Percentiles rank a stretch among this genome's conserved stretches.
Evolutionary conservation across 495 filamentous ascomycete species (phyloP).

Genomic region (Tetracladium marchalianum): DNA sequence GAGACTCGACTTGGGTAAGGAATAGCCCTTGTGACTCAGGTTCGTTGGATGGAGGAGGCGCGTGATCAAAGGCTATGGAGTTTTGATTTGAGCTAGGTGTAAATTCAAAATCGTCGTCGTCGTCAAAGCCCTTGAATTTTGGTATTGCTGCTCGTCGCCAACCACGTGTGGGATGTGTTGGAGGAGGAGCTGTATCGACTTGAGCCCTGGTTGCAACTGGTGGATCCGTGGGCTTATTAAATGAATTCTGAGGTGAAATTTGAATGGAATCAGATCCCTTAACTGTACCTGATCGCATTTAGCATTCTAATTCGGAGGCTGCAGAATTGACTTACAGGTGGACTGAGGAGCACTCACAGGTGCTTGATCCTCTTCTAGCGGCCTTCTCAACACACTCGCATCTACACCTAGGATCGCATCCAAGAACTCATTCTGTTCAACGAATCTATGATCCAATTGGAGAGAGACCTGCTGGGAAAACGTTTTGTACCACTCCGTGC

Average conservation of each 20-base stretch:
- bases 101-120: conserved; percentile 22
- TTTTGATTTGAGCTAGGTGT: conserved; percentile 20
- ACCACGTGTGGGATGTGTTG: conserved; percentile 24
- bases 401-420: conserved; percentile 79
- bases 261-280: conserved; percentile 2
- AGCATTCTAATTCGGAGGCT: background rate
- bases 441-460: conserved; percentile 65
- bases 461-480: conserved; percentile 57
- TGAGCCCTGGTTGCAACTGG: background rate
- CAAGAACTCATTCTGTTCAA: conserved; percentile 87
- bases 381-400: conserved; percentile 54
- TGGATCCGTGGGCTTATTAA: background rate
- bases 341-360: conserved; percentile 5
- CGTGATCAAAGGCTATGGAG: conserved; percentile 6
- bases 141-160: conserved; percentile 37
- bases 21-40: conserved; percentile 28
- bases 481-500: conserved; percentile 58
- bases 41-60: conserved; percentile 3
- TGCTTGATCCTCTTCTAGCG: conserved; percentile 34
- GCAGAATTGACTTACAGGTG: conserved; percentile 4
- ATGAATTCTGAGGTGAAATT: background rate
- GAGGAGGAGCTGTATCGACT: conserved; percentile 2
- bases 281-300: conserved; percentile 1
- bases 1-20: conserved; percentile 23
- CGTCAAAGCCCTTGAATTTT: conserved; percentile 64